Conservation (phyloP, 148 eudicot species). For the Dysphania ambrosioides region DNA sequence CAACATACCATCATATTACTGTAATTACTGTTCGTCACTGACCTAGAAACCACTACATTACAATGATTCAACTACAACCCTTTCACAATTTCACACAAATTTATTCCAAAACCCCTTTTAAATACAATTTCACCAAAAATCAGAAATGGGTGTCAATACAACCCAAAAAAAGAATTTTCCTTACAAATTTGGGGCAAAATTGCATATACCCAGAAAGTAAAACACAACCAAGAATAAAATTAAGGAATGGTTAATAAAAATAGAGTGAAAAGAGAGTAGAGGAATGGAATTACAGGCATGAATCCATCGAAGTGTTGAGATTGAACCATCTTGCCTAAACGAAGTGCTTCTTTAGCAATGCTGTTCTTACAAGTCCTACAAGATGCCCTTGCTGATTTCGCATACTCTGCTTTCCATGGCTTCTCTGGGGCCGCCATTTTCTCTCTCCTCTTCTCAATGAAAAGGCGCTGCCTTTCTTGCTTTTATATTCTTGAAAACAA, state of each 20-base stretch:
- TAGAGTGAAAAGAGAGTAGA: slow-evolving; percentile 2
- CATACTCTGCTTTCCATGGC: slow-evolving; percentile 97
- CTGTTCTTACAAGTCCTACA: slow-evolving; percentile 77
- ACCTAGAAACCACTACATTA: slow-evolving; percentile 8
- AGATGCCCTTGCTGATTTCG: slow-evolving; percentile 83
- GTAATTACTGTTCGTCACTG: slow-evolving; percentile 17
- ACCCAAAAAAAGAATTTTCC: background rate
- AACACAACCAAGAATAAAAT: background rate
- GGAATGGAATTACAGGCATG: slow-evolving; percentile 69
- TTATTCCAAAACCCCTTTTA: background rate
- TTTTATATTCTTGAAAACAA: background rate
- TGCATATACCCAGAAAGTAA: background rate
- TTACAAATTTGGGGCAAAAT: slow-evolving; percentile 1
- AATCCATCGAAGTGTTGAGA: slow-evolving; percentile 85
- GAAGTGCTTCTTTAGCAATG: slow-evolving; percentile 67
- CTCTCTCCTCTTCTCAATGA: background rate
- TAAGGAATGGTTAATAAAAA: background rate
- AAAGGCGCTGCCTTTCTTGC: background rate
- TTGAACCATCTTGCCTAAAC: slow-evolving; percentile 95
- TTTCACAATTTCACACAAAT: background rate
- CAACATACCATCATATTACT: background rate
- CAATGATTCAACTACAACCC: background rate
- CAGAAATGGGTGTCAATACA: background rate
- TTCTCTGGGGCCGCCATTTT: slow-evolving; percentile 70
- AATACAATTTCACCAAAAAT: background rate